phyloP scores from a whole-genome alignment of 495 filamentous ascomycete genomes.

The Daldinia caldariorum region DNA sequence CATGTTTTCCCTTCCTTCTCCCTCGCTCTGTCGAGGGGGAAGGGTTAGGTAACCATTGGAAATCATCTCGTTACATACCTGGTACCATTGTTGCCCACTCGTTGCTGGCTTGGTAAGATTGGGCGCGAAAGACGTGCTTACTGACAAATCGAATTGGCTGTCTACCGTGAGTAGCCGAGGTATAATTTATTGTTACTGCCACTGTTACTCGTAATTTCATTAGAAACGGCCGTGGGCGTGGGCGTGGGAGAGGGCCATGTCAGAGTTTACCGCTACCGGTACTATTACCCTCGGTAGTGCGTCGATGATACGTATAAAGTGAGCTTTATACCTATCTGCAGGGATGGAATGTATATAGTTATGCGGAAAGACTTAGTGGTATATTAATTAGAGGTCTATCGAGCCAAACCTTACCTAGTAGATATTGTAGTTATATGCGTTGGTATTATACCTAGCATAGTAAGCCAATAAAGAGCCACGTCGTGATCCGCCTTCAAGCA shows the following conservation, averaged over 20 bases:
- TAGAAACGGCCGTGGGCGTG: not conserved
- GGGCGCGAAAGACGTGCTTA: constrained; percentile 10
- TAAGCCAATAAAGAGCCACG: too few species aligned
- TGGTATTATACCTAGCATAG: too few species aligned
- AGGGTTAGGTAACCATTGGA: not conserved
- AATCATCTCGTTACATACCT: not conserved
- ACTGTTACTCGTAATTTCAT: not conserved
- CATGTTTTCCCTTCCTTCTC: not conserved
- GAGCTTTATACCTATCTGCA: not conserved
- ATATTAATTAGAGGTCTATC: too few species aligned
- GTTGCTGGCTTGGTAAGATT: not conserved
- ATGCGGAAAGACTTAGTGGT: too few species aligned
- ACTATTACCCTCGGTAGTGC: constrained; percentile 1
- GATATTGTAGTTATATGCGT: too few species aligned
- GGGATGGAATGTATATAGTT: not conserved
- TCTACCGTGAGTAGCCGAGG: constrained; percentile 15
- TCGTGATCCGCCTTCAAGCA: too few species aligned
- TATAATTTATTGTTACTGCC: not conserved
- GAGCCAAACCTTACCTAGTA: too few species aligned
- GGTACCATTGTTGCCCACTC: not conserved
- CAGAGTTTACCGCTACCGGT: not conserved
- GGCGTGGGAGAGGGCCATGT: not conserved
- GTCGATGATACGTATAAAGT: not conserved
- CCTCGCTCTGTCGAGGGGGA: too few species aligned
- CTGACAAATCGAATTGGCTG: constrained; percentile 3